phyloP scores from a whole-genome alignment of 2,329 filamentous ascomycete genomes.

The Epicoccum nigrum region DNA sequence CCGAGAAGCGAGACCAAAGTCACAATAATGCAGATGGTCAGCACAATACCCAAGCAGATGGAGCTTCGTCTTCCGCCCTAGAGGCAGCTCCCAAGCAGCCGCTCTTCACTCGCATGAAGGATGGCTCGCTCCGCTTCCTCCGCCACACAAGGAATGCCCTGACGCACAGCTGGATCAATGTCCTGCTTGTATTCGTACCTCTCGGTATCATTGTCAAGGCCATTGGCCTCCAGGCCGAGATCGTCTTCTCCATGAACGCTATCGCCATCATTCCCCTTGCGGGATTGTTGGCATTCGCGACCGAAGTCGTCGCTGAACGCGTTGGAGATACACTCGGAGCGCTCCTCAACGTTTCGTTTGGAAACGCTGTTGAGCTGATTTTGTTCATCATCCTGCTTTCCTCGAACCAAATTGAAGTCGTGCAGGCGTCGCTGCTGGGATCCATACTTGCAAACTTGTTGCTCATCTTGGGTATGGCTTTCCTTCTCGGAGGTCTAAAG shows the following conservation, averaged over 20 bases:
- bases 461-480: slow-evolving; percentile 89
- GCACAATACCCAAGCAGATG: slow-evolving; percentile 55
- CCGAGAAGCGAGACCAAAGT: slow-evolving; percentile 30
- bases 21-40: slow-evolving; percentile 24
- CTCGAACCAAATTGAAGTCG: slow-evolving; percentile 82
- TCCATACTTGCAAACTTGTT: slow-evolving; percentile 89
- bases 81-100: slow-evolving; percentile 49
- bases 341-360: slow-evolving; percentile 59
- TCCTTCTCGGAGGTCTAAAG: slow-evolving; percentile 82
- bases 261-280: slow-evolving; percentile 59
- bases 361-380: slow-evolving; percentile 60
- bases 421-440: slow-evolving; percentile 87
- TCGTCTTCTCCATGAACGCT: slow-evolving; percentile 60
- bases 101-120: slow-evolving; percentile 57
- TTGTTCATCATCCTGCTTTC: slow-evolving; percentile 54
- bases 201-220: slow-evolving; percentile 71
- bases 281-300: slow-evolving; percentile 56
- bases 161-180: slow-evolving; percentile 77
- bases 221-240: slow-evolving; percentile 47
- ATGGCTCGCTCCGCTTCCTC: slow-evolving; percentile 59
- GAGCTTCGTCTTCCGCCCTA: slow-evolving; percentile 62
- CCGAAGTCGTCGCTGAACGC: slow-evolving; percentile 55
- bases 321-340: slow-evolving; percentile 58
- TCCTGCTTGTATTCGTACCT: slow-evolving; percentile 78
- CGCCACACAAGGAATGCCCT: slow-evolving; percentile 64